Percentiles rank a stretch among this genome's conserved stretches.
Evolutionary conservation across 257 asterid genomes (phyloP).

Genomic region (Przewalskia tangutica): DNA sequence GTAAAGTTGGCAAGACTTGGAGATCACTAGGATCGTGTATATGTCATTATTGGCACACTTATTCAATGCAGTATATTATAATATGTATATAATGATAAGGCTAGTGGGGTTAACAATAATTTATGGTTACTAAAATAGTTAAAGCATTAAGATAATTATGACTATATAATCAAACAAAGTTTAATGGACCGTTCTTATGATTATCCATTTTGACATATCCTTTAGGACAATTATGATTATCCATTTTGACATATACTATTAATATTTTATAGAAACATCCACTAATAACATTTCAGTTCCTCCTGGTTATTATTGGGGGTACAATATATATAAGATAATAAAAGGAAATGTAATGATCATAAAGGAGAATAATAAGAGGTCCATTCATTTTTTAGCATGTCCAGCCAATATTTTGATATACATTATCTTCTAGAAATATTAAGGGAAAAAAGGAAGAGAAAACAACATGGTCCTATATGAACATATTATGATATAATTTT

Average conservation of each 20-base stretch:
- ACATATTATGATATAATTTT: background rate
- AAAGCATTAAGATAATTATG: background rate
- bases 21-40: background rate
- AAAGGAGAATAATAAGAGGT: background rate
- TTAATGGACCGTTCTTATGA: background rate
- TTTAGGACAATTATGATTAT: background rate
- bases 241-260: background rate
- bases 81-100: background rate
- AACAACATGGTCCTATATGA: background rate
- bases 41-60: background rate
- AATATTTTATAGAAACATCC: background rate
- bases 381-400: background rate
- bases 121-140: background rate
- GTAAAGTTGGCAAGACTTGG: background rate
- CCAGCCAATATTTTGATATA: background rate
- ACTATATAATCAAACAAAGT: background rate
- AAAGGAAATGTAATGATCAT: background rate
- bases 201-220: background rate
- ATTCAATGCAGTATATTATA: background rate
- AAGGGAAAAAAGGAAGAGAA: background rate
- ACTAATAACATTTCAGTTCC: background rate
- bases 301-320: background rate
- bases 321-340: background rate
- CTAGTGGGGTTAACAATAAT: background rate
- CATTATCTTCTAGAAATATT: background rate